These are phyloP conservation scores for Boletus rubropictus DNA, from an alignment of 768 basidiomycete genomes.

Conservation along the genomic window DNA sequence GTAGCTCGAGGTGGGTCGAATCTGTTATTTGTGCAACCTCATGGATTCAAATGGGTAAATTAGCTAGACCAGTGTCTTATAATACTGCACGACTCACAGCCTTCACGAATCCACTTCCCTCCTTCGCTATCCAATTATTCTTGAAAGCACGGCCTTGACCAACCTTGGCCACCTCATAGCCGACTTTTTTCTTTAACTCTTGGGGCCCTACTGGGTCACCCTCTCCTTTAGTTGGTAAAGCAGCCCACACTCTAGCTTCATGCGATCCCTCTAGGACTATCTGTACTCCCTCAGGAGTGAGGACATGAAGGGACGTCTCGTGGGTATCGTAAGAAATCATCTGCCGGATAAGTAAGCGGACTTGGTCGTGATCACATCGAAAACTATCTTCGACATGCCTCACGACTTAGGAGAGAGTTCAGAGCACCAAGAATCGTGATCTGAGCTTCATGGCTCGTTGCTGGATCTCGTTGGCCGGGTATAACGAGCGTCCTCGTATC, in stretches of 20 bases:
- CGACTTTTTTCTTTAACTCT: constrained; percentile 69
- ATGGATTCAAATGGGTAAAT: constrained; percentile 3
- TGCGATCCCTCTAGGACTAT: constrained; percentile 84
- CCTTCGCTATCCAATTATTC: constrained; percentile 93
- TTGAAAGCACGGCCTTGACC: constrained; percentile 97
- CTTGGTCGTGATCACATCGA: constrained; percentile 1
- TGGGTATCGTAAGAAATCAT: constrained; percentile 81
- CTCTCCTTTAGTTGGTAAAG: constrained; percentile 64
- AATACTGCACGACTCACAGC: constrained; percentile 47
- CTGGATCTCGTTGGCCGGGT: constrained; percentile 54
- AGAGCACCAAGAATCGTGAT: constrained; percentile 81
- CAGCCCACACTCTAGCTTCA: constrained; percentile 92
- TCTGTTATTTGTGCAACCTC: constrained; percentile 68
- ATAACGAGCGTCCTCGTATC: constrained; percentile 68
- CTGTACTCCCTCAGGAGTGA: constrained; percentile 78
- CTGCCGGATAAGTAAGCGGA: constrained; percentile 35
- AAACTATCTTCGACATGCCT: constrained; percentile 44
- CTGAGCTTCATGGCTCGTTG: constrained; percentile 71
- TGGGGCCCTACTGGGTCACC: constrained; percentile 59
- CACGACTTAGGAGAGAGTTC: constrained; percentile 83
- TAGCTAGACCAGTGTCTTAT: background rate
- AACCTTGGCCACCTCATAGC: constrained; percentile 85
- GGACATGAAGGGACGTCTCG: constrained; percentile 64
- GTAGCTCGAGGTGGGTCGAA: constrained; percentile 65
- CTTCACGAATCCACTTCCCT: constrained; percentile 81